Evolutionary conservation across 257 asterid species (phyloP).

Genomic region (Solanum pinnatisectum): DNA sequence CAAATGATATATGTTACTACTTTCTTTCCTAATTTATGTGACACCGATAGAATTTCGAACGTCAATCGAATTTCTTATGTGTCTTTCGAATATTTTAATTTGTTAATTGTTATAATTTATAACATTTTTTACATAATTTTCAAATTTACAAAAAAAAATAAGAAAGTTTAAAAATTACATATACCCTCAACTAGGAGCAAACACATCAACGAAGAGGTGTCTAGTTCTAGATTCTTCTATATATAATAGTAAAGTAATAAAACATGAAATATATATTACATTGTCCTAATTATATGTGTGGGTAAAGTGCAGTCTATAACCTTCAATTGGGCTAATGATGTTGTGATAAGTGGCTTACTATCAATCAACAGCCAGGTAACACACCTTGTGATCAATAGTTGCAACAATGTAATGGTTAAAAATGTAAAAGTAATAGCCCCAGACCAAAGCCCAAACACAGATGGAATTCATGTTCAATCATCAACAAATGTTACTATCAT

Average conservation of each 20-base stretch:
- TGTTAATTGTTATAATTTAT: too few relatives aligned
- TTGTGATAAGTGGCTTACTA: slow-evolving; percentile 35
- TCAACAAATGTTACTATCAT: slow-evolving; percentile 41
- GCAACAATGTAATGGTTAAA: slow-evolving; percentile 46
- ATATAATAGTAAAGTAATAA: neutral
- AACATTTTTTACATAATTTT: too few relatives aligned
- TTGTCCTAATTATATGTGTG: neutral
- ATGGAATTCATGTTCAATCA: slow-evolving; percentile 53
- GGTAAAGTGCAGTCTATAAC: slow-evolving; percentile 41
- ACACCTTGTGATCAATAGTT: slow-evolving; percentile 55
- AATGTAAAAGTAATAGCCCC: slow-evolving; percentile 46
- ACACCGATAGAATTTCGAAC: too few relatives aligned
- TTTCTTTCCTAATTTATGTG: too few relatives aligned
- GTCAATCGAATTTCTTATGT: too few relatives aligned
- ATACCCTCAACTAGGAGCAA: rapidly evolving
- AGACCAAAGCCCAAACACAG: slow-evolving; percentile 53
- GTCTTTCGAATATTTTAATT: too few relatives aligned
- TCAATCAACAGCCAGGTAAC: slow-evolving; percentile 48
- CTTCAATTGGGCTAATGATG: slow-evolving; percentile 49
- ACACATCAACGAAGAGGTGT: too few relatives aligned
- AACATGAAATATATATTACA: neutral
- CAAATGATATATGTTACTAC: too few relatives aligned
- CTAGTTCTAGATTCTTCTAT: too few relatives aligned
- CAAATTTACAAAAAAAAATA: too few relatives aligned
- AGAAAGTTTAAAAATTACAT: too few relatives aligned